Conservation (phyloP, 257 asterid species). For the Solanum chiquidenum region DNA sequence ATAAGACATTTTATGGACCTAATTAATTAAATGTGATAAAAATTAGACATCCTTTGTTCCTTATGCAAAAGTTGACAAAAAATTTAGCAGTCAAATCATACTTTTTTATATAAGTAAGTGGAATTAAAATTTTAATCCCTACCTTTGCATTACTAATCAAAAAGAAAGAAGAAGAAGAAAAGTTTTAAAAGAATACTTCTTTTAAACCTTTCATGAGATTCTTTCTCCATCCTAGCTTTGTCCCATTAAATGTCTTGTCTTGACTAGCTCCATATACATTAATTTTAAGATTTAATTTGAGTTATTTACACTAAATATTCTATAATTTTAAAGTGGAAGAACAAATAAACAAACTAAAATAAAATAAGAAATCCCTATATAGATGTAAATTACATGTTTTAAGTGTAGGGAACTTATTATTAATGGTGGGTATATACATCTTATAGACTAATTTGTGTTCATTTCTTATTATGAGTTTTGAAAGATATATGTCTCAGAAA, state of each 20-base stretch:
- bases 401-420: not conserved
- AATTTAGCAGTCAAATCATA: slow-evolving; percentile 31
- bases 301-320: not conserved
- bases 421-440: not conserved
- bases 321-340: not conserved
- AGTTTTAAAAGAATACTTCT: not conserved
- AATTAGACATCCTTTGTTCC: slow-evolving; percentile 19
- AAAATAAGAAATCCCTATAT: not conserved
- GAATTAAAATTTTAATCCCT: not conserved
- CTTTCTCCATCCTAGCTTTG: not conserved
- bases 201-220: slow-evolving; percentile 2
- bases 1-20: slow-evolving; percentile 5
- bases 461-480: not conserved
- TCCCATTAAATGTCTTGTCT: not conserved
- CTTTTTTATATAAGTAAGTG: slow-evolving; percentile 10
- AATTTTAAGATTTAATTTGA: not conserved
- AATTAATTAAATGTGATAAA: slow-evolving; percentile 1
- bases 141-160: slow-evolving; percentile 6
- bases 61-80: not conserved
- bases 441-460: not conserved
- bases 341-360: not conserved
- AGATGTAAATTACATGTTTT: not conserved
- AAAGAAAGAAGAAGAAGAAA: not conserved
- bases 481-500: not conserved
- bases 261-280: not conserved